Conservation (phyloP, 495 filamentous ascomycete genomes). For the Usnea hakonensis region DNA sequence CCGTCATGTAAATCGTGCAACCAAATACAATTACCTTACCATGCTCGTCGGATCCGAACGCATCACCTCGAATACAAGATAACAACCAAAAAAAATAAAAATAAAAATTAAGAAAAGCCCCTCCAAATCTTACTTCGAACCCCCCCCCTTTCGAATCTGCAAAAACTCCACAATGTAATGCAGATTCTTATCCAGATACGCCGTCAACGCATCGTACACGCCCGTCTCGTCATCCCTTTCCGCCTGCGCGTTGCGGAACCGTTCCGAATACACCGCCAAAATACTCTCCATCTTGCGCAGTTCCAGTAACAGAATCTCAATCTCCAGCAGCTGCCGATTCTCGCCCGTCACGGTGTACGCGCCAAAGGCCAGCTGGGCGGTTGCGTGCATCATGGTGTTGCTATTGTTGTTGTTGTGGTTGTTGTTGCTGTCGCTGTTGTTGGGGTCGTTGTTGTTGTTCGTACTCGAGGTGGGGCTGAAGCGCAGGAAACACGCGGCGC, state of each 20-base stretch:
- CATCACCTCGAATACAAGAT: no score
- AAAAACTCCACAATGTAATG: conserved; percentile 21
- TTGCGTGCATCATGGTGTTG: conserved; percentile 26
- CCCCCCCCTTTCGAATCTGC: conserved; percentile 13
- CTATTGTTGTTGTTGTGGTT: no score
- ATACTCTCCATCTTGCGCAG: conserved; percentile 40
- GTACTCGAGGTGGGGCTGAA: conserved; percentile 28
- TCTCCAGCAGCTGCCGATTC: conserved; percentile 37
- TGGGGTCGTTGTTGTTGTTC: no score
- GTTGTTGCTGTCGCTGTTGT: no score
- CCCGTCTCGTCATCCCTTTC: conserved; percentile 30
- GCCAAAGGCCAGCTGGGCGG: conserved; percentile 34
- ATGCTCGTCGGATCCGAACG: no score
- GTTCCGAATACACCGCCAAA: conserved; percentile 36
- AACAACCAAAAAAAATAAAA: no score
- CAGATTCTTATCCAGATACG: conserved; percentile 36
- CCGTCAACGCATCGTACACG: conserved; percentile 36
- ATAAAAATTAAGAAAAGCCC: no score
- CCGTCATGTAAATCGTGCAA: neutral
- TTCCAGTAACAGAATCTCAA: conserved; percentile 41
- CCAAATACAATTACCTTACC: no score
- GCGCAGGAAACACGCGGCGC: conserved; percentile 29
- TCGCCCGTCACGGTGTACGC: conserved; percentile 38
- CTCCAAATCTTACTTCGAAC: neutral
- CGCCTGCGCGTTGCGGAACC: conserved; percentile 32